Evolutionary conservation across 139 green algal species (phyloP).

Genomic region (Coelastrella sp.): DNA sequence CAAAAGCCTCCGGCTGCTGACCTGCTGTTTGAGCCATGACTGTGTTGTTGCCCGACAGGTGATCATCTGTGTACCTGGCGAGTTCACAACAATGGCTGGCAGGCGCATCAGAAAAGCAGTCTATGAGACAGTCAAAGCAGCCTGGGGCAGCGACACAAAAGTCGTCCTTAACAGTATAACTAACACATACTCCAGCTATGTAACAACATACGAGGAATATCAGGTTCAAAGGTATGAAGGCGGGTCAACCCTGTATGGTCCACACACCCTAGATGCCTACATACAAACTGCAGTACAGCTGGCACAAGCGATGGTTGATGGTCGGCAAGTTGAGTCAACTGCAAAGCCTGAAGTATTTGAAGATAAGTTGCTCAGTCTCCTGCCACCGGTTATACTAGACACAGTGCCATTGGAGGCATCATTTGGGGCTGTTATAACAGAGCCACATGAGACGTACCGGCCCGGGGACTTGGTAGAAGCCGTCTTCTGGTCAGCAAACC

Average conservation of each 20-base stretch:
- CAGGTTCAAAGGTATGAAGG: conserved; percentile 89
- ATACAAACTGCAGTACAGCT: conserved; percentile 75
- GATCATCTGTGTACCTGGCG: conserved; percentile 77
- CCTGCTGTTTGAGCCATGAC: not conserved
- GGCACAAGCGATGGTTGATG: conserved; percentile 72
- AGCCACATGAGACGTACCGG: conserved; percentile 23
- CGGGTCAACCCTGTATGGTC: conserved; percentile 87
- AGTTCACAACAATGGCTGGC: conserved; percentile 91
- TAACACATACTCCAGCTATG: conserved; percentile 88
- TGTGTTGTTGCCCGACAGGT: conserved; percentile 34
- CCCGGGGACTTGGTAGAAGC: conserved; percentile 61
- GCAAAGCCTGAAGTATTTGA: not conserved
- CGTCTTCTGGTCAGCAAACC: conserved; percentile 78
- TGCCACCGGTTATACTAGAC: conserved; percentile 84
- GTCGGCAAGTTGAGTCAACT: conserved; percentile 28
- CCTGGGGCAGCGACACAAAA: conserved; percentile 32
- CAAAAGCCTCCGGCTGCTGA: not conserved
- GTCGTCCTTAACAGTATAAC: conserved; percentile 83
- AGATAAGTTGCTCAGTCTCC: conserved; percentile 69
- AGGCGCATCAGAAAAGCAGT: conserved; percentile 74
- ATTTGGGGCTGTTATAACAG: conserved; percentile 76
- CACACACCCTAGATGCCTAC: conserved; percentile 90
- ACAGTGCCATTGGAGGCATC: conserved; percentile 53
- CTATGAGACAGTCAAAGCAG: conserved; percentile 39
- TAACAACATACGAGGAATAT: conserved; percentile 92